Conservation (phyloP, 1,284 basidiomycete genomes). For the Vanrija sp. region DNA sequence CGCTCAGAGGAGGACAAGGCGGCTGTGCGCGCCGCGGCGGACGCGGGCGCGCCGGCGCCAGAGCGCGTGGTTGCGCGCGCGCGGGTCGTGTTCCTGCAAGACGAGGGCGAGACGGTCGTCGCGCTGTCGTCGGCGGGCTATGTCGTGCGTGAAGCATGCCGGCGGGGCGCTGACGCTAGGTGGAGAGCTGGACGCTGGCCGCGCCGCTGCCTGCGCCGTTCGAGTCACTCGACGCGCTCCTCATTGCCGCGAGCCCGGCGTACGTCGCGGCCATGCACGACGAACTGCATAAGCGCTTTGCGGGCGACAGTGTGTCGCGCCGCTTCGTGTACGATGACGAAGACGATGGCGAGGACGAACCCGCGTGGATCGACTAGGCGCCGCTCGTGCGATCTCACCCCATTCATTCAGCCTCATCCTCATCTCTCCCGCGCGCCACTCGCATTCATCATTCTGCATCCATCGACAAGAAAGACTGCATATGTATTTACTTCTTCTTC, state of each 20-base stretch:
- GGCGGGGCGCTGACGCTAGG: background rate
- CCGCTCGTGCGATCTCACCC: background rate
- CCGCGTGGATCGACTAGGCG: conserved; percentile 16
- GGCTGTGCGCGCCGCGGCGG: conserved; percentile 9
- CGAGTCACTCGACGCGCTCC: conserved; percentile 38
- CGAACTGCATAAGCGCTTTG: conserved; percentile 36
- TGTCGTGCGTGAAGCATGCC: conserved; percentile 21
- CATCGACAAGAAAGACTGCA: background rate
- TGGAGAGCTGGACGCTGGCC: conserved; percentile 8
- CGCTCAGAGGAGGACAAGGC: conserved; percentile 22
- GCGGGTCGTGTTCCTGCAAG: conserved; percentile 19
- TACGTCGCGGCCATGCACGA: conserved; percentile 39
- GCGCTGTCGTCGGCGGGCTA: conserved; percentile 33
- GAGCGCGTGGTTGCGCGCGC: conserved; percentile 23
- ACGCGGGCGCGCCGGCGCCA: conserved; percentile 4
- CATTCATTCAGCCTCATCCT: background rate
- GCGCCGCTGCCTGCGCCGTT: conserved; percentile 20
- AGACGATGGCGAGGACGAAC: conserved; percentile 10
- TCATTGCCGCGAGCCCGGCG: conserved; percentile 35
- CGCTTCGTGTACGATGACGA: conserved; percentile 5
- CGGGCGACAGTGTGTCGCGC: conserved; percentile 1
- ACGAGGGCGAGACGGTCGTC: conserved; percentile 22
- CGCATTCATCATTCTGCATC: background rate
- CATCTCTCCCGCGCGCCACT: background rate
- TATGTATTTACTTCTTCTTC: conserved; percentile 9